Evolutionary conservation across 495 filamentous ascomycete genomes (phyloP).

Genomic region (Neurospora intermedia): DNA sequence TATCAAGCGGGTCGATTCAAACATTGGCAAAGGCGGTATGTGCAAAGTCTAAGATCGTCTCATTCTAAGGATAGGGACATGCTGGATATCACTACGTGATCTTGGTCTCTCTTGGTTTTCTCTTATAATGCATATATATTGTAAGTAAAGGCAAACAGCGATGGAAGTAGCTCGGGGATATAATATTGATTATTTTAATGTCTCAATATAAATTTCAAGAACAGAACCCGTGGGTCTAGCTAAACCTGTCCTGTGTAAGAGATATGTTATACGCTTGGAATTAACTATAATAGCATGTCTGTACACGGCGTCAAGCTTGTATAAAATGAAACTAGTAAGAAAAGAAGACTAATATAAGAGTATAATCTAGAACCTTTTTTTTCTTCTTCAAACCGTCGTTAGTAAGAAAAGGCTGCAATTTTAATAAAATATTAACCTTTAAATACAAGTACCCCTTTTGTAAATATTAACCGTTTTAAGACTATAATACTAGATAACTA

Average conservation of each 20-base stretch:
- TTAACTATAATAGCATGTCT: background rate
- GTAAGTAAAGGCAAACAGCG: background rate
- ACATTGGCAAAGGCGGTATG: constrained; percentile 38
- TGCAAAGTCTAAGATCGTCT: constrained; percentile 39
- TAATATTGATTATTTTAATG: too few relatives aligned
- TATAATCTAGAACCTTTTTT: too few relatives aligned
- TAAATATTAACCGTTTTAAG: too few relatives aligned
- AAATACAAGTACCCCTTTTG: too few relatives aligned
- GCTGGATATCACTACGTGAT: background rate
- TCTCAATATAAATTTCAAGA: too few relatives aligned
- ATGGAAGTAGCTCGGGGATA: too few relatives aligned
- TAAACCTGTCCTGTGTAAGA: background rate
- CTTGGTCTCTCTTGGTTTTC: background rate
- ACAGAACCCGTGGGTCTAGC: background rate
- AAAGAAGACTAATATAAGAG: background rate
- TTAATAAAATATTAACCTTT: too few relatives aligned
- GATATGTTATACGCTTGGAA: background rate
- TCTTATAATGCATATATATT: background rate
- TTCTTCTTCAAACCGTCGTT: too few relatives aligned
- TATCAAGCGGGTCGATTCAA: constrained; percentile 39
- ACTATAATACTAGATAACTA: too few relatives aligned
- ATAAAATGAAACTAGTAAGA: background rate
- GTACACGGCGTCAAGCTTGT: background rate
- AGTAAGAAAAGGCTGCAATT: too few relatives aligned
- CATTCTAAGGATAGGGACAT: background rate